Base-by-base conservation (phyloP, 2,329 filamentous ascomycete species). In the Aspergillus ibericus region DNA sequence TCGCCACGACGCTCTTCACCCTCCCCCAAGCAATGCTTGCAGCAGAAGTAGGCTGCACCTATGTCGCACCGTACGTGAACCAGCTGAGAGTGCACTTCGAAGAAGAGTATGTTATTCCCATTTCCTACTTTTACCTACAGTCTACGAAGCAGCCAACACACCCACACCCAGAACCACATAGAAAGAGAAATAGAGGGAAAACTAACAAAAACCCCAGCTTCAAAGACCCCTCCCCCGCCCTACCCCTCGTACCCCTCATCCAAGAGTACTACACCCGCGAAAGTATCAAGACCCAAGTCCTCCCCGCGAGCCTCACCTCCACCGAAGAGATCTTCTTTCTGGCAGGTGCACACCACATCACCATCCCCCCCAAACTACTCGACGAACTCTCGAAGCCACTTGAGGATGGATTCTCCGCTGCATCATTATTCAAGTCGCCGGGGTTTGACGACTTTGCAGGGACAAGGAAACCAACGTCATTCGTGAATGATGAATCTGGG, bases 41-140 rank as follows among this genome's bases (percentile, higher is more conserved):
- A 0, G 82, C 79, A 1, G 81, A 85, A 51, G 82, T 80, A 0
- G 78, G 80, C 4, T 88, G 85, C 63, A 81, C 80, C 0, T 88
- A 88, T 64, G 83, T 89, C 44, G 84, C 86, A 0, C 86, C 87
- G 0, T 81, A 88, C 61, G 83, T 89, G 29, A 88, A 88, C 66
- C 85, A 88, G 63, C 74, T 89, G 40, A 83, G 82, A 62, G 86
- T 87, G 5, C 85, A 88, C 64, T 84, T 87, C 57, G 82, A 85
- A 44, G 53, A 64, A 7, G 69, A 66, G 72, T 73, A 36, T 50
- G 65, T 32, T 56, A 3, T 9, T 18, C 22, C n/a, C 35, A 16
- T 18, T 15, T 15, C 12, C 10, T 16, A n/a, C 13, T 29, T 25
- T 22, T 3, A n/a, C 5, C 10, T 15, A 32, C 9, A 34, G 42